Percentiles rank a stretch among this genome's conserved stretches.
Conservation (phyloP, 768 basidiomycete genomes). For the Termitomyces sp. region DNA sequence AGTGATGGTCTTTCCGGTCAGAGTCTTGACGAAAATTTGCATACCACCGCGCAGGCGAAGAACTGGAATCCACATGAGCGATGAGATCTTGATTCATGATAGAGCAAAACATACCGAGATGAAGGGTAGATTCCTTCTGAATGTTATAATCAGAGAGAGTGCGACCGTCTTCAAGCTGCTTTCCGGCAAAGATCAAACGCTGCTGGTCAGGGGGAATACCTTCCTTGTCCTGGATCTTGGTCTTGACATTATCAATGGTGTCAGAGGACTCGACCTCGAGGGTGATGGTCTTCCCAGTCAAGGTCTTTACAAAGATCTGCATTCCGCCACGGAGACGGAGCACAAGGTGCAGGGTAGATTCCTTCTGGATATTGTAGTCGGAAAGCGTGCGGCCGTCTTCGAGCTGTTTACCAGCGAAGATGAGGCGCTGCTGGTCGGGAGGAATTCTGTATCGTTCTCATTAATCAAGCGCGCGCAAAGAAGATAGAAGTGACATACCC, state of each 20-base stretch:
- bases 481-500: neutral
- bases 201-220: conserved; percentile 24
- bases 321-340: conserved; percentile 13
- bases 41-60: conserved; percentile 37
- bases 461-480: neutral
- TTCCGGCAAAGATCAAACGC: conserved; percentile 22
- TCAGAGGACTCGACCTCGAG: conserved; percentile 23
- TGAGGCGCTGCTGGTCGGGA: conserved; percentile 13
- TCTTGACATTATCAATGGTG: conserved; percentile 23
- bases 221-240: conserved; percentile 29
- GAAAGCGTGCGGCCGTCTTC: conserved; percentile 10
- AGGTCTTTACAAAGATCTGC: conserved; percentile 29
- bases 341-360: conserved; percentile 10
- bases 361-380: conserved; percentile 13
- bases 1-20: conserved; percentile 58
- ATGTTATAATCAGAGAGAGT: conserved; percentile 23
- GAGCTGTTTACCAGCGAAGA: conserved; percentile 12
- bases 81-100: neutral
- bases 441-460: neutral
- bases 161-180: conserved; percentile 22
- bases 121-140: conserved; percentile 24
- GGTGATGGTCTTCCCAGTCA: conserved; percentile 27
- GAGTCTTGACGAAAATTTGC: conserved; percentile 49
- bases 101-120: conserved; percentile 26
- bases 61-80: conserved; percentile 10